Percentiles rank a stretch among this genome's conserved stretches.
Conservation (phyloP, 2,329 filamentous ascomycete species). For the Monilinia laxa region DNA sequence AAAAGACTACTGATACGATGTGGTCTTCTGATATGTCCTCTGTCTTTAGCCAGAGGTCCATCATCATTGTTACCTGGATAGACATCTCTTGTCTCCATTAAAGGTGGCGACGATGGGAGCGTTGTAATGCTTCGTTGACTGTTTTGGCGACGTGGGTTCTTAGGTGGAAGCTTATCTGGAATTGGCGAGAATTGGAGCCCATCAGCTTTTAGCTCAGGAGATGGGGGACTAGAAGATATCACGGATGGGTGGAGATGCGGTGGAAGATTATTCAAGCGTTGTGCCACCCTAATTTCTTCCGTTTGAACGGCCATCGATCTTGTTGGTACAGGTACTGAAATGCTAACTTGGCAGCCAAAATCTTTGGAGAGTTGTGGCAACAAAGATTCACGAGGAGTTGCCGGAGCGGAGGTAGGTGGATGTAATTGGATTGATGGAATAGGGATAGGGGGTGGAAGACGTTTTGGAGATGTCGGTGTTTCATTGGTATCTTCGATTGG, state of each 20-base stretch:
- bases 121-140: conserved; percentile 46
- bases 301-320: conserved; percentile 68
- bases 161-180: conserved; percentile 55
- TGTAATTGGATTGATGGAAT: conserved; percentile 89
- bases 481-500: conserved; percentile 37
- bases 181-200: conserved; percentile 50
- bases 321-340: conserved; percentile 45
- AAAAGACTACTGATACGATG: conserved; percentile 83
- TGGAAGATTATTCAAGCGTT: conserved; percentile 71
- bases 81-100: conserved; percentile 55
- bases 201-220: conserved; percentile 46
- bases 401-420: conserved; percentile 80
- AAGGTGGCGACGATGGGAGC: conserved; percentile 51
- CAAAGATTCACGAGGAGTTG: conserved; percentile 70
- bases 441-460: conserved; percentile 42
- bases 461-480: conserved; percentile 30
- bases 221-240: conserved; percentile 62
- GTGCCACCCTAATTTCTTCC: conserved; percentile 83
- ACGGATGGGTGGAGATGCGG: conserved; percentile 76
- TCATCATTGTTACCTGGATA: conserved; percentile 82
- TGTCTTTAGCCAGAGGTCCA: conserved; percentile 60
- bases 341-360: conserved; percentile 74
- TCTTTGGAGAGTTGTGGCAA: conserved; percentile 83
- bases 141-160: conserved; percentile 58
- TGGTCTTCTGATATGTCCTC: conserved; percentile 61